A percentile compares a stretch with the other conserved stretches of the same genome.
Conservation (phyloP, 2,329 filamentous ascomycete genomes). For the Aureobasidium vineae region DNA sequence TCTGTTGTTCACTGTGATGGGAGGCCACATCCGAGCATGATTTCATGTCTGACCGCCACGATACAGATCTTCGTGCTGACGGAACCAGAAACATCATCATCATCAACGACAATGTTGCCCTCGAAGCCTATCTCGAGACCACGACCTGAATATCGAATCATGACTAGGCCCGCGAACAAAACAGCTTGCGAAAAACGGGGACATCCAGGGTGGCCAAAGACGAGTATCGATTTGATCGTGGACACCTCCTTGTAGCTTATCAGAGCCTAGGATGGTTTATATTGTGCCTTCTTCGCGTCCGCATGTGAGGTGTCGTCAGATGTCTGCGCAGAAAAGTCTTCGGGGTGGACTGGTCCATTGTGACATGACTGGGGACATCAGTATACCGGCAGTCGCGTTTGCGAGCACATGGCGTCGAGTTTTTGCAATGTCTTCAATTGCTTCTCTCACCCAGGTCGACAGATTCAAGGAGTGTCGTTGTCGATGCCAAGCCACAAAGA, state of each 20-base stretch:
- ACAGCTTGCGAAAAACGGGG: too few species aligned
- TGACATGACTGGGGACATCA: background rate
- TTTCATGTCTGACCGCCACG: background rate
- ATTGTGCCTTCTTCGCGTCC: too few species aligned
- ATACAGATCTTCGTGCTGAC: background rate
- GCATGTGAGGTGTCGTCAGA: too few species aligned
- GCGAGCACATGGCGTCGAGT: background rate
- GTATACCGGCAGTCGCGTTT: background rate
- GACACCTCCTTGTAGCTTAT: too few species aligned
- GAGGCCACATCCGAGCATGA: background rate
- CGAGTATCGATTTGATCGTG: too few species aligned
- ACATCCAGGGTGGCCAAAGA: too few species aligned
- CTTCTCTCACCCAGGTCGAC: background rate
- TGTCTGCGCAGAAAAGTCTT: too few species aligned
- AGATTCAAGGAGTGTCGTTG: background rate
- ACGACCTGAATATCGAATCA: background rate
- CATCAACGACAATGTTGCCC: background rate
- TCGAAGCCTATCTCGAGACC: background rate
- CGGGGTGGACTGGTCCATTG: too few species aligned
- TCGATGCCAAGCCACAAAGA: conserved; percentile 8
- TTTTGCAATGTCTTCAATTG: background rate
- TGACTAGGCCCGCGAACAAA: too few species aligned
- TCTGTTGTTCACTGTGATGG: background rate
- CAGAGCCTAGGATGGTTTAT: too few species aligned
- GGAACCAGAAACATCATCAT: background rate